phyloP scores from a whole-genome alignment of 805 yeast genomes.

The Candida schatavii region DNA sequence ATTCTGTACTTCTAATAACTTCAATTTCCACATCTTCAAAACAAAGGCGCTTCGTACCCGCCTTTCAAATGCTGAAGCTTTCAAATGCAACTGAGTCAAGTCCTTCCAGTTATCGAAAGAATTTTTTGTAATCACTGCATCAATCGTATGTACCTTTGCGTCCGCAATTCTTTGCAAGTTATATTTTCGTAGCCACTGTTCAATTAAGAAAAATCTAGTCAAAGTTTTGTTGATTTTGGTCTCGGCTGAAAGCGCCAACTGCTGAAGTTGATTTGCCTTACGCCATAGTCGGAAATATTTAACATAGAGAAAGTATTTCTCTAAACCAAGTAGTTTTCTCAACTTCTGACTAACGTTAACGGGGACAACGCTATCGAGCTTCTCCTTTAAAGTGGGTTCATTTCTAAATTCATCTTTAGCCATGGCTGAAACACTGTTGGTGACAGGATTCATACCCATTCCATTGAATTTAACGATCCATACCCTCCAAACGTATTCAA shows the following conservation, averaged over 20 bases:
- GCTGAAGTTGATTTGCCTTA: slow-evolving; percentile 1
- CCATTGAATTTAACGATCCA: no score
- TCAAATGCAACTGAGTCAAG: background rate
- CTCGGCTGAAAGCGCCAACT: slow-evolving; percentile 3
- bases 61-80: background rate
- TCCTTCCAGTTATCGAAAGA: slow-evolving; percentile 1
- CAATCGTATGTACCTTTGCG: background rate
- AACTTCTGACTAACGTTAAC: slow-evolving; percentile 11
- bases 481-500: no score
- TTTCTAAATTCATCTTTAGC: no score
- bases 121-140: background rate
- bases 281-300: slow-evolving; percentile 17
- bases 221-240: slow-evolving; percentile 7
- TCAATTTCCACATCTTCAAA: background rate
- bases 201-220: slow-evolving; percentile 9
- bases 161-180: slow-evolving; percentile 11
- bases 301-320: slow-evolving; percentile 12
- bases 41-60: no score
- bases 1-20: background rate
- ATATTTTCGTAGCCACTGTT: slow-evolving; percentile 16
- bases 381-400: background rate
- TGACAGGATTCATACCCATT: no score
- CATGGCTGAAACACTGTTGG: no score
- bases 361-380: background rate
- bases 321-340: slow-evolving; percentile 10